Conservation (phyloP, 1,139 yeast species). For the Kluyveromyces sp. region DNA sequence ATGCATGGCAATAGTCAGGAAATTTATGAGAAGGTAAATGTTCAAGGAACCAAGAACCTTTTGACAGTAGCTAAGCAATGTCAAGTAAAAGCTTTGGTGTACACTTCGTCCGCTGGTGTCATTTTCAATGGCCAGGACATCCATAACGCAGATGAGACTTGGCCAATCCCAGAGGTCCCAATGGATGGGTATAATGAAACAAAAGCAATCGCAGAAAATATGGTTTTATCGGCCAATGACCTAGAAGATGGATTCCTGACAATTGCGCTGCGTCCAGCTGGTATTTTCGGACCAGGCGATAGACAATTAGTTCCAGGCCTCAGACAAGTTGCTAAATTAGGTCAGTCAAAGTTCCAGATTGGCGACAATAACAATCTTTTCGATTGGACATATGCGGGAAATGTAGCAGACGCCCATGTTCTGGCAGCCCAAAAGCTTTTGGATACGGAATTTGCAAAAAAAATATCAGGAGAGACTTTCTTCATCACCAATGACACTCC, state of each 20-base stretch:
- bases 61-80: constrained; percentile 54
- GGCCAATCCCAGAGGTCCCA: constrained; percentile 86
- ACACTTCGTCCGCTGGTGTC: constrained; percentile 97
- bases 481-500: constrained; percentile 93
- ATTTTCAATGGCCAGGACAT: constrained; percentile 90
- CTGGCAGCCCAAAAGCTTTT: constrained; percentile 77
- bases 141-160: constrained; percentile 83
- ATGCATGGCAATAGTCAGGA: constrained; percentile 78
- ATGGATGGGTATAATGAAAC: constrained; percentile 98
- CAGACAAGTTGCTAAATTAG: constrained; percentile 71
- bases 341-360: constrained; percentile 86
- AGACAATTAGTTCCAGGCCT: constrained; percentile 93
- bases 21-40: constrained; percentile 84
- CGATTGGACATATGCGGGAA: constrained; percentile 99
- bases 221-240: constrained; percentile 66
- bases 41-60: constrained; percentile 76
- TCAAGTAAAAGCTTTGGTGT: constrained; percentile 64
- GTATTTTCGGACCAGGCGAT: constrained; percentile 98
- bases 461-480: constrained; percentile 78
- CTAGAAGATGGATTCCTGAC: constrained; percentile 53
- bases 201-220: constrained; percentile 83
- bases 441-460: constrained; percentile 34
- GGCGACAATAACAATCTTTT: constrained; percentile 91
- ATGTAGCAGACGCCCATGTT: constrained; percentile 95
- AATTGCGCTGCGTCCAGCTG: constrained; percentile 91